Evolutionary conservation across 1,284 basidiomycete genomes (phyloP).

Genomic region (Melampsora americana): DNA sequence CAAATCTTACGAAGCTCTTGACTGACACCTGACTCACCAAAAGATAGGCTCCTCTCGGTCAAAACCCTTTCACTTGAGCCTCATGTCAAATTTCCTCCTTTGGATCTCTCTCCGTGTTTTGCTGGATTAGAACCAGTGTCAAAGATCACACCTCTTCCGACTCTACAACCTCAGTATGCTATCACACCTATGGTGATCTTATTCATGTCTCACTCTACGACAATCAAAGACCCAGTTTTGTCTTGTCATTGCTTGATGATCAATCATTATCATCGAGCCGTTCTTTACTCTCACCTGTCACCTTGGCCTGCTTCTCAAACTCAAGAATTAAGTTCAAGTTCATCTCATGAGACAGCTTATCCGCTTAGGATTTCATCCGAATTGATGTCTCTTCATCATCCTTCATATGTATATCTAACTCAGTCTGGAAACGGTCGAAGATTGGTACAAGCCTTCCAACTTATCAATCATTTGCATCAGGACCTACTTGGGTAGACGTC

Average conservation of each 20-base stretch:
- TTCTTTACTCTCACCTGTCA: slow-evolving; percentile 13
- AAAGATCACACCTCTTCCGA: slow-evolving; percentile 6
- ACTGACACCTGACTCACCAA: not conserved
- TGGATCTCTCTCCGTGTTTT: slow-evolving; percentile 3
- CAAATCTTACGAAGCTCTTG: slow-evolving; percentile 9
- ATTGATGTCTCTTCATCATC: slow-evolving; percentile 3
- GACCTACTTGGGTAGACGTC: slow-evolving; percentile 34
- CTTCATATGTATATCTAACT: slow-evolving; percentile 17
- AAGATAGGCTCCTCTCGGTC: not conserved
- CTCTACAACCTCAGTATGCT: slow-evolving; percentile 10
- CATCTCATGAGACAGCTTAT: not conserved
- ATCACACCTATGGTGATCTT: slow-evolving; percentile 16
- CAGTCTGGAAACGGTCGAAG: slow-evolving; percentile 9
- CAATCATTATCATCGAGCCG: slow-evolving; percentile 30
- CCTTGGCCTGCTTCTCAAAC: slow-evolving; percentile 21
- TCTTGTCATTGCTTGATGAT: slow-evolving; percentile 22
- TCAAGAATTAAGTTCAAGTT: not conserved
- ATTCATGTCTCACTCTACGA: slow-evolving; percentile 10
- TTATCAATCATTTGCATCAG: slow-evolving; percentile 3
- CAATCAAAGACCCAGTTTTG: too few relatives aligned
- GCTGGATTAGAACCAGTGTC: not conserved
- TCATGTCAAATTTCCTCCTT: slow-evolving; percentile 13
- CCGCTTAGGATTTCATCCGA: slow-evolving; percentile 16
- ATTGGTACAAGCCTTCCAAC: slow-evolving; percentile 31
- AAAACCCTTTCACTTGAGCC: slow-evolving; percentile 1